Percentiles rank a stretch among this genome's conserved stretches.
phyloP scores from a whole-genome alignment of 805 yeast genomes.

The Nakazawaea wickerhamii region DNA sequence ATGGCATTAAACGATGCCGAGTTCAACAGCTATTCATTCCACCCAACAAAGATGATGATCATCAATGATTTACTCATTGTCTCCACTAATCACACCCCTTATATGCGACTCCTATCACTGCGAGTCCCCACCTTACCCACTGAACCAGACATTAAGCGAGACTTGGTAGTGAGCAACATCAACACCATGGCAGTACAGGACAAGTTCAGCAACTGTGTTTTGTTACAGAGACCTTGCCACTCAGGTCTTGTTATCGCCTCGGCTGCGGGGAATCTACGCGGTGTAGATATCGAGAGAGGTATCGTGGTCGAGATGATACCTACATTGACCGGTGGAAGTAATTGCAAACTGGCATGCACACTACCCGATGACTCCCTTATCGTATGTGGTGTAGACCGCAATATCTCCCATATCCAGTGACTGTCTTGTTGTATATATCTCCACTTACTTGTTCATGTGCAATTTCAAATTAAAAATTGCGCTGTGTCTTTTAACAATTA shows the following conservation, averaged over 20 bases:
- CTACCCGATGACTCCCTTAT: too few species aligned
- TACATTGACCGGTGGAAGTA: too few species aligned
- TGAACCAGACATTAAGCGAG: conserved; percentile 23
- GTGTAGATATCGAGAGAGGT: conserved; percentile 44
- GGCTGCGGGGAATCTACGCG: conserved; percentile 63
- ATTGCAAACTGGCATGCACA: too few species aligned
- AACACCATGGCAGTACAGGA: conserved; percentile 63
- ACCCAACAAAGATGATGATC: conserved; percentile 42
- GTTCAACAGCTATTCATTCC: conserved; percentile 58
- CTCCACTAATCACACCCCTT: conserved; percentile 77
- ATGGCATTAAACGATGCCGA: conserved; percentile 71
- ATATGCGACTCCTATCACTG: conserved; percentile 59
- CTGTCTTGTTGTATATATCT: too few species aligned
- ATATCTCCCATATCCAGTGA: too few species aligned
- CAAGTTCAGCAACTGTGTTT: conserved; percentile 48
- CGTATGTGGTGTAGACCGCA: too few species aligned
- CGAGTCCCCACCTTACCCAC: conserved; percentile 31
- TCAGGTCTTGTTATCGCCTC: conserved; percentile 63
- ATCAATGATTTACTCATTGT: conserved; percentile 39
- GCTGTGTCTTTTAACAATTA: too few species aligned
- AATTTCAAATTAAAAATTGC: too few species aligned
- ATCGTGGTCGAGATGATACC: conserved; percentile 26
- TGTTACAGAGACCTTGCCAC: conserved; percentile 25
- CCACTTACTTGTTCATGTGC: too few species aligned
- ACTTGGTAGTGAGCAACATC: conserved; percentile 35